A percentile compares a stretch with the other conserved stretches of the same genome.
These are phyloP conservation scores for Cucumis melo DNA, from an alignment of 306 rosid genomes.

Conservation along the genomic window DNA sequence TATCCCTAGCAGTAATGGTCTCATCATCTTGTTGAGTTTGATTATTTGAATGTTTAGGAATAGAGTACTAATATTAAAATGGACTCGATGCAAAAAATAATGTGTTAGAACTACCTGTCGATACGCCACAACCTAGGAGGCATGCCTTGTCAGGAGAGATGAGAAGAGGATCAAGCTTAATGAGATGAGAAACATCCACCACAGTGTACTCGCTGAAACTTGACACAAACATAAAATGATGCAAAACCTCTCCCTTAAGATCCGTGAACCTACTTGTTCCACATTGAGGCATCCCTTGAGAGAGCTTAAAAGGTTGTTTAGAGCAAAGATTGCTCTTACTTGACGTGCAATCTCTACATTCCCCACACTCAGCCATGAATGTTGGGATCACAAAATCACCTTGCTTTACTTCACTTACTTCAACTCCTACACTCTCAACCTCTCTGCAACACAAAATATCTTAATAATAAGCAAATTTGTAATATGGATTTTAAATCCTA, in stretches of 20 bases:
- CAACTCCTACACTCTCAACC: conserved; percentile 65
- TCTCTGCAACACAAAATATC: conserved; percentile 18
- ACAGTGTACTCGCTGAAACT: conserved; percentile 71
- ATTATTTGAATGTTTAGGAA: too few relatives aligned
- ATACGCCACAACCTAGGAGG: conserved; percentile 68
- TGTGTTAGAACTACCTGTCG: conserved; percentile 38
- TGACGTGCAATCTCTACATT: conserved; percentile 53
- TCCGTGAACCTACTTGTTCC: conserved; percentile 52
- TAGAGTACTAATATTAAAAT: too few relatives aligned
- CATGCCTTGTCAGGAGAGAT: conserved; percentile 28
- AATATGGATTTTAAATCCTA: background rate
- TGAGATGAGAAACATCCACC: conserved; percentile 43
- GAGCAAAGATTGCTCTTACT: conserved; percentile 37
- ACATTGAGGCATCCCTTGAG: conserved; percentile 32
- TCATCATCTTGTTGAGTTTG: too few relatives aligned
- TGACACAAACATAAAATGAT: conserved; percentile 51
- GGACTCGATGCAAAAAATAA: background rate
- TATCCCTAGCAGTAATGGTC: too few relatives aligned
- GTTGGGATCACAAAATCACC: conserved; percentile 63
- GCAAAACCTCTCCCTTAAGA: conserved; percentile 34
- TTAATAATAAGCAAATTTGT: background rate
- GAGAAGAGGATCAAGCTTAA: conserved; percentile 26
- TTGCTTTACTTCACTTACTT: conserved; percentile 39
- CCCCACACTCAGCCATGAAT: conserved; percentile 57
- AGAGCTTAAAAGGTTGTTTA: background rate